Evolutionary conservation across 139 green algal species (phyloP), one percentile per base, ranked within the genome.

Genomic region (Bryopsis sp.): DNA sequence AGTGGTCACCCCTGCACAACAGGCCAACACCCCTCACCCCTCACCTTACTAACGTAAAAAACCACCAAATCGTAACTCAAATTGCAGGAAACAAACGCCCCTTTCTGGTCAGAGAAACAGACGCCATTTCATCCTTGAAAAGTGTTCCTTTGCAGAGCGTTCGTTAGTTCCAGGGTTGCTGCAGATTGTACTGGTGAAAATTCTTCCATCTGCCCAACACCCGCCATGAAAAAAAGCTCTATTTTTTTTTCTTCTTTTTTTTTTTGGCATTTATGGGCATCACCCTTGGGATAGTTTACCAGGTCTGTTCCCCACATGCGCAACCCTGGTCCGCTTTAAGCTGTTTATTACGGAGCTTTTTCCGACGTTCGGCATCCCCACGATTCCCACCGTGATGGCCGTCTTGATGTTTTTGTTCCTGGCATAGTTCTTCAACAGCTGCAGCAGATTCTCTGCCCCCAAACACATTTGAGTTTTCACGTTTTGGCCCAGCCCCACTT

Each of bases 351-450:
- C 72, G 1, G 83, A 94, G 6, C 74, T 89, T 82, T 99, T 99
- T 74, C 94, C 94, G 37, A 99, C 94, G 72, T 99, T 99, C 28
- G 94, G 94, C 65, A 99, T 83, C 3, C 94, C 94, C 46, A 99
- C 87, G 34, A 99, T 82, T 8, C 94, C 94, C 15, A 99, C 94
- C 0, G 94, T 97, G 76, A 99, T 95, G 29, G 86, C 73, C 28
- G 86, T 94, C 80, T 98, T 99, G 33, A 95, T 75, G 48, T 81
- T 78, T n/a, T 46, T 54, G 58, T 82, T 84, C 47, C 92, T 81
- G 0, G 90, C 83, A 70, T 99, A 99, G 75, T 98, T 99, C 73
- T 99, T 99, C 4, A 99, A 80, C 77, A 99, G 85, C 76, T 98
- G 89, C 67, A 99, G 77, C 73, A 99, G 85, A 11, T 87, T 94